Base-by-base conservation (phyloP, 106 monocot genomes). In the Dendrobium chrysotoxum region DNA sequence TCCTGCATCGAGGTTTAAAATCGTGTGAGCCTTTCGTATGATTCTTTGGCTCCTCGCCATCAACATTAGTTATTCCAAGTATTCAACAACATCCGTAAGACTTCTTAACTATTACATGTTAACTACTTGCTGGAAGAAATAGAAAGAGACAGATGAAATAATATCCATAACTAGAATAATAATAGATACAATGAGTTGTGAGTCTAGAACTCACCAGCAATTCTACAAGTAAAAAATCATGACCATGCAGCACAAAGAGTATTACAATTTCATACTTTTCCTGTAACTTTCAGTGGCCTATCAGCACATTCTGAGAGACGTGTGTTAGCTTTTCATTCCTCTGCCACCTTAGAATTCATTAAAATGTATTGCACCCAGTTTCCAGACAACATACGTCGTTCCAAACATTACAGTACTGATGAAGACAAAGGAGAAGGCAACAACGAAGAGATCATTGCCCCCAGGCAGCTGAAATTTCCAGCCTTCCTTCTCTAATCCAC, bases 361-460 rank as follows among this genome's bases (percentile, higher is more conserved):
- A 38, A 93, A 96, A 85, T 96, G 96, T 45, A 93, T 96, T 0
- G 91, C 93, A 13, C 96, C 93, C 28, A 86, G 77, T 79, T 93
- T 96, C 96, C 96, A 96, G 2, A 96, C 96, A 47, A 96, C 31
- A 64, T 84, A 96, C 26, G 96, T 91, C 10, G 96, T 93, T 11
- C 82, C 86, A 31, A 96, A 85, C 96, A 96, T 96, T 53, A 91
- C 68, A 0, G 90, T 87, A 79, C 85, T 96, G 82, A 93, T 96
- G 75, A 96, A 83, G 13, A 93, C 79, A 50, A 96, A 89, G 1
- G 93, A 96, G 74, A 90, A 78, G 45, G 40, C 80, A 26, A 96
- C 88, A 30, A 88, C 40, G 46, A 90, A 77, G 40, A 96, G 40
- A 78, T 93, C 96, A 25, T 80, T 58, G 4, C 91, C 88, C 16